phyloP scores from a whole-genome alignment of 805 yeast genomes.

The Nakazawaea populi region DNA sequence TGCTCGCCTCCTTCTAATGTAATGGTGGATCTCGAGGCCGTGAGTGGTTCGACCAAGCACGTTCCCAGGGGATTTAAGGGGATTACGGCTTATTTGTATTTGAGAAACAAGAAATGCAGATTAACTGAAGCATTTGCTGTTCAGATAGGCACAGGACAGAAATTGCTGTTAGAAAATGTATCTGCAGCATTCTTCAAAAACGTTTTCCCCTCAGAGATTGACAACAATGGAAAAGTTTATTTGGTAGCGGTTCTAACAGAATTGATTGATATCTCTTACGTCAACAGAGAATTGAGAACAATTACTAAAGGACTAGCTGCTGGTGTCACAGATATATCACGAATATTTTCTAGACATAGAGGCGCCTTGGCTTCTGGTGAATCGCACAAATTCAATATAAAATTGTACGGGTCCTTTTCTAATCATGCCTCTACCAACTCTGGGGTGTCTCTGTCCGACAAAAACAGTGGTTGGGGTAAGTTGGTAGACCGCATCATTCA shows the following conservation, averaged over 20 bases:
- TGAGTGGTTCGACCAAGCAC: conserved; percentile 49
- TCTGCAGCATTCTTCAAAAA: conserved; percentile 78
- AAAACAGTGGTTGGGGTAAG: conserved; percentile 85
- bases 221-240: conserved; percentile 59
- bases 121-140: conserved; percentile 79
- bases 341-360: conserved; percentile 62
- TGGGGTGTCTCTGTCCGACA: conserved; percentile 14
- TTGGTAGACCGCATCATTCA: conserved; percentile 69
- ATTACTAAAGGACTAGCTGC: conserved; percentile 80
- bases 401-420: conserved; percentile 63
- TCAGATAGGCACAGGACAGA: conserved; percentile 52
- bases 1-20: conserved; percentile 58
- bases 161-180: conserved; percentile 55
- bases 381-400: conserved; percentile 65
- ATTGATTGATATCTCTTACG: conserved; percentile 42
- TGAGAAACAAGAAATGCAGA: conserved; percentile 57
- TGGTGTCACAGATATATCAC: conserved; percentile 80
- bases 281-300: conserved; percentile 22
- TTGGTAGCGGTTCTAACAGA: conserved; percentile 75
- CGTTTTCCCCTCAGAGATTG: conserved; percentile 58
- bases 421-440: conserved; percentile 20
- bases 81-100: conserved; percentile 65
- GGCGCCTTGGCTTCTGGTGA: conserved; percentile 57
- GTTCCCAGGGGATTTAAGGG: conserved; percentile 66
- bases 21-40: conserved; percentile 71